Base-by-base conservation (phyloP, 192 early-diverging fungal genomes). In the Lobosporangium transversale region DNA sequence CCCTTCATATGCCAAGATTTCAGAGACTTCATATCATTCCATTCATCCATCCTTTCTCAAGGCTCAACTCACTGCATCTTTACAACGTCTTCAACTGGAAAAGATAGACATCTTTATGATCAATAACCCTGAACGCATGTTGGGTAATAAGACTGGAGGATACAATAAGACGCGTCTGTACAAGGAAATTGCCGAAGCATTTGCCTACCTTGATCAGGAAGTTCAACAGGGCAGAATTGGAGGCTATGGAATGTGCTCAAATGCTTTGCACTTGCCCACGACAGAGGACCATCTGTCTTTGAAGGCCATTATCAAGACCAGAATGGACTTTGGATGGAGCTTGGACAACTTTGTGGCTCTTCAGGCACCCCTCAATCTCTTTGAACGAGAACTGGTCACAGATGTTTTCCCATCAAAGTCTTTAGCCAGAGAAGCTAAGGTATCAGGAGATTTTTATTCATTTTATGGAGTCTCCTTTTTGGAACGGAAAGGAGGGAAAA, bases 341-440 rank as follows among this genome's bases (percentile, higher is more conserved):
- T 30, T 54, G 2, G 66, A 80, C 11, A 84, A 91, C 58, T 87
- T 94, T 59, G 62, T 82, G 31, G 87, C 86, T 0, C 79, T 91
- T n/a, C 70, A 93, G 64, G 84, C 83, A 30, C 93, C 93, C 4
- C 83, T 93, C 62, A 94, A 94, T 56, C 30, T 94, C 35, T 93
- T 89, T 82, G 93, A 94, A 56, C 78, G 83, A 17, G 87, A 91
- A 11, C 49, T 87, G 47, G 71, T 88, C 50, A 60, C 64, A 17
- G 66, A 67, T 65, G 58, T 50, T 2, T 57, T 37, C n/a, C 68
- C 69, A 0, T 45, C 63, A 42, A 74, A 75, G 42, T 75, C 62
- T 1, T 42, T 85, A n/a, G 78, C 79, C 27, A 44, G 58, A 24
- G 57, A 75, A 10, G 79, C 84, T 58, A 79, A 84, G 63, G 83